These are phyloP conservation scores for Opeltia flavorubescens DNA, from an alignment of 495 filamentous ascomycete genomes.

Conservation along the genomic window DNA sequence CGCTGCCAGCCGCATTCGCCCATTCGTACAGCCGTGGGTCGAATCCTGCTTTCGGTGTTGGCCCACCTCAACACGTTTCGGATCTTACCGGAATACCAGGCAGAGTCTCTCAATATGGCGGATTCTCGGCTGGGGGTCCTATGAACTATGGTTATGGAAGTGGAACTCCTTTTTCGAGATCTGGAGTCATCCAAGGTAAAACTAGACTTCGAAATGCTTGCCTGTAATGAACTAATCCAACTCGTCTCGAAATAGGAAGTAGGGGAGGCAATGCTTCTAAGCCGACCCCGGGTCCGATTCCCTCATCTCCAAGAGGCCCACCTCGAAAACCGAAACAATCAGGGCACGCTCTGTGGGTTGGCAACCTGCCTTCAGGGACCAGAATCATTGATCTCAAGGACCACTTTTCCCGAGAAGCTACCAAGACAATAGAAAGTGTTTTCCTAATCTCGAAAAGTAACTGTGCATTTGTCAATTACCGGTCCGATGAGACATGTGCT, in stretches of 20 bases:
- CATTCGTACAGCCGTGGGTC: slow-evolving; percentile 3
- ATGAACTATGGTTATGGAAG: slow-evolving; percentile 4
- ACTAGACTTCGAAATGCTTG: background rate
- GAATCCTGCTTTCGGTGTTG: slow-evolving; percentile 2
- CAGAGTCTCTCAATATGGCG: slow-evolving; percentile 4
- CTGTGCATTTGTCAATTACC: slow-evolving; percentile 95
- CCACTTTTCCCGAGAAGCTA: slow-evolving; percentile 74
- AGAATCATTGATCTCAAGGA: slow-evolving; percentile 71
- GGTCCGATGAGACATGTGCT: slow-evolving; percentile 60
- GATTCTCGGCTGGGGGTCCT: slow-evolving; percentile 3
- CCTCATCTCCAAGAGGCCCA: slow-evolving; percentile 62
- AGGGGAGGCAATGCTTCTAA: slow-evolving; percentile 11
- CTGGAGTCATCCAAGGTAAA: background rate
- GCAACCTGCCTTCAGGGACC: slow-evolving; percentile 77
- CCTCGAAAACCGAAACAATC: slow-evolving; percentile 86
- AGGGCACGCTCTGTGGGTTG: slow-evolving; percentile 92
- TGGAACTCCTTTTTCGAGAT: background rate
- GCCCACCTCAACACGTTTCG: background rate
- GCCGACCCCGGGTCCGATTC: slow-evolving; percentile 12
- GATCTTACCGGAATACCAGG: background rate
- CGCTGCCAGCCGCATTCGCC: background rate
- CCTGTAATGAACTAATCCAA: background rate
- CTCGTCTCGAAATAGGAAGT: background rate
- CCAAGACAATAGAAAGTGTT: slow-evolving; percentile 68
- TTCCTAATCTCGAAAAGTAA: slow-evolving; percentile 97